Evolutionary conservation across 1,284 basidiomycete species (phyloP).

Genomic region (Ceratobasidium sp.): DNA sequence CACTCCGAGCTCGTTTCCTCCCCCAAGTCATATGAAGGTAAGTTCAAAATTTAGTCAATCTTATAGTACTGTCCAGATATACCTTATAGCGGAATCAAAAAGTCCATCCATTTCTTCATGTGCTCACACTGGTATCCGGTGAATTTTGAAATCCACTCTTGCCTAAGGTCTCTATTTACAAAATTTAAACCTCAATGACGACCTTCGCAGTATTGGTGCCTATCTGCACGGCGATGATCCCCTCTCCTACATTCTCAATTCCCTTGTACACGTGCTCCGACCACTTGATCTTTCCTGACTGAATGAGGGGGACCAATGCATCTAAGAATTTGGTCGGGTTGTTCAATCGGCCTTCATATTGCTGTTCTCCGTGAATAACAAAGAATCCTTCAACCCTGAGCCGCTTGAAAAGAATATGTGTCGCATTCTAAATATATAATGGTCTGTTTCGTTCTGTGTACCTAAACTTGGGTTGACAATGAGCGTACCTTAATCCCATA

Average conservation of each 20-base stretch:
- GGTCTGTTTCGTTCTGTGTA: no score
- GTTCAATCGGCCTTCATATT: constrained; percentile 49
- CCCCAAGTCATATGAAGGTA: no score
- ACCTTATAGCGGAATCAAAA: no score
- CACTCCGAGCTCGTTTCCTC: no score
- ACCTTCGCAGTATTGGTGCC: constrained; percentile 11
- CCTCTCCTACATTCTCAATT: background rate
- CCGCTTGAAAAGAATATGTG: constrained; percentile 57
- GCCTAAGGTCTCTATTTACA: no score
- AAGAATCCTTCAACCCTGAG: constrained; percentile 66
- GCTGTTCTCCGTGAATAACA: constrained; percentile 54
- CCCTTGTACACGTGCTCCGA: constrained; percentile 11
- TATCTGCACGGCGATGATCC: constrained; percentile 36
- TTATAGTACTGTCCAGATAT: no score
- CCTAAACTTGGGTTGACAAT: background rate
- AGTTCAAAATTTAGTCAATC: no score
- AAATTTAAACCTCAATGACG: constrained; percentile 16
- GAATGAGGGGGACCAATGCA: constrained; percentile 20
- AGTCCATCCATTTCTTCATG: no score
- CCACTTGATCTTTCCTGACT: constrained; percentile 35
- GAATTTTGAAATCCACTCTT: no score
- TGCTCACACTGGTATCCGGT: no score
- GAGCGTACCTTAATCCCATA: constrained; percentile 49
- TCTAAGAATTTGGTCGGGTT: constrained; percentile 29
- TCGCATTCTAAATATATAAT: constrained; percentile 45